Evolutionary conservation across 1,139 yeast genomes (phyloP).

Genomic region (Tardiomyces blankii): DNA sequence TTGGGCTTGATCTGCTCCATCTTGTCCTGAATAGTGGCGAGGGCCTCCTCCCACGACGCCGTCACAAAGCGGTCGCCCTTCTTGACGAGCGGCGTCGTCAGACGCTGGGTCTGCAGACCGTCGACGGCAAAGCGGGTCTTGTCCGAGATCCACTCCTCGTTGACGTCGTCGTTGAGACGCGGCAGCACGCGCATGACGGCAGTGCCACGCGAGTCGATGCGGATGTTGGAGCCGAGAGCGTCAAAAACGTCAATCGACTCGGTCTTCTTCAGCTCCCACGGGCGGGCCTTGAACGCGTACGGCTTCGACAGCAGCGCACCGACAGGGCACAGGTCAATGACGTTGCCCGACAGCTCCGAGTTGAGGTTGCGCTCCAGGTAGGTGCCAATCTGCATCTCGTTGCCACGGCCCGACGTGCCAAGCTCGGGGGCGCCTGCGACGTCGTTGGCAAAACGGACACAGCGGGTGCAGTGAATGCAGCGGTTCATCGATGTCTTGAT

Average conservation of each 20-base stretch:
- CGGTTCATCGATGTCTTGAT: conserved; percentile 89
- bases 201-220: conserved; percentile 81
- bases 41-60: conserved; percentile 85
- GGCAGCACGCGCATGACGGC: conserved; percentile 87
- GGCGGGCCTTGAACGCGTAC: conserved; percentile 83
- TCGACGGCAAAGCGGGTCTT: conserved; percentile 80
- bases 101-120: conserved; percentile 78
- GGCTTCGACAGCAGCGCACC: conserved; percentile 90
- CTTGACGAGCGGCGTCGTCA: conserved; percentile 71
- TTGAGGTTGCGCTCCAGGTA: conserved; percentile 77
- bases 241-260: conserved; percentile 82
- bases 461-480: conserved; percentile 88
- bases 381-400: conserved; percentile 87
- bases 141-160: conserved; percentile 90
- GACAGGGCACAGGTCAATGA: conserved; percentile 83
- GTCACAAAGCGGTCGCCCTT: conserved; percentile 60
- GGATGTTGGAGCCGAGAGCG: conserved; percentile 70
- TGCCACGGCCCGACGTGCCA: conserved; percentile 85
- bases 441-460: conserved; percentile 84
- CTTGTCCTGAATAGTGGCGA: conserved; percentile 58
- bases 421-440: conserved; percentile 91
- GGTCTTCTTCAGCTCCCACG: conserved; percentile 89
- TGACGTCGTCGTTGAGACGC: conserved; percentile 74
- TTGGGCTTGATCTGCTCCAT: conserved; percentile 46
- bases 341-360: conserved; percentile 80